These are phyloP conservation scores for Candida suzukii DNA, from an alignment of 805 yeast genomes.

Conservation along the genomic window DNA sequence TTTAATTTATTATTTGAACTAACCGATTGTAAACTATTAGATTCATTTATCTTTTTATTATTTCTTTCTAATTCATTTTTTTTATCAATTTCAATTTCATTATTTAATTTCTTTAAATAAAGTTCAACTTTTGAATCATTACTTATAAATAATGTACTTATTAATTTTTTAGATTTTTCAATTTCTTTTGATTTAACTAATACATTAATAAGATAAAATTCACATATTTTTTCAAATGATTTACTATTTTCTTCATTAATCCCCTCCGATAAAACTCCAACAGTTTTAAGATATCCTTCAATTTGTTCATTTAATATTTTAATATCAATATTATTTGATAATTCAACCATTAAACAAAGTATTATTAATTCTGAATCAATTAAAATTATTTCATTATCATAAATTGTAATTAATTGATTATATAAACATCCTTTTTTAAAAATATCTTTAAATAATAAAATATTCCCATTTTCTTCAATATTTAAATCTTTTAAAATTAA, in stretches of 20 bases:
- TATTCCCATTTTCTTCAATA: not conserved
- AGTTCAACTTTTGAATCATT: conserved; percentile 10
- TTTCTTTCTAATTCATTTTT: too few relatives aligned
- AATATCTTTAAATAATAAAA: conserved; percentile 2
- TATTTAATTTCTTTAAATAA: conserved; percentile 8
- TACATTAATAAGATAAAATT: conserved; percentile 19
- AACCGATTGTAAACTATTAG: too few relatives aligned
- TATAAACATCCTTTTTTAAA: conserved; percentile 18
- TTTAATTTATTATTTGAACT: too few relatives aligned
- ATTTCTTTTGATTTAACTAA: conserved; percentile 13
- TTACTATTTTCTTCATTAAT: not conserved
- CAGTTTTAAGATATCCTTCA: conserved; percentile 12
- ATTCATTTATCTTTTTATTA: too few relatives aligned
- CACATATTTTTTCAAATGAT: conserved; percentile 11
- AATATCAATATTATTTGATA: conserved; percentile 18
- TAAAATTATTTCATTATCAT: conserved; percentile 3
- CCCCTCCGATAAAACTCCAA: conserved; percentile 12
- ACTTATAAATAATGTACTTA: conserved; percentile 11
- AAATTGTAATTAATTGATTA: conserved; percentile 12
- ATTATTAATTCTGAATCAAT: conserved; percentile 21
- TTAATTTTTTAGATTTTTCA: conserved; percentile 10
- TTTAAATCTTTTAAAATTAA: conserved; percentile 17
- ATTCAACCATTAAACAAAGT: conserved; percentile 24
- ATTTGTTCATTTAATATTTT: conserved; percentile 15
- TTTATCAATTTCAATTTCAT: conserved; percentile 1